phyloP scores from a whole-genome alignment of 2,329 filamentous ascomycete genomes.

The Fusarium caatingaense region DNA sequence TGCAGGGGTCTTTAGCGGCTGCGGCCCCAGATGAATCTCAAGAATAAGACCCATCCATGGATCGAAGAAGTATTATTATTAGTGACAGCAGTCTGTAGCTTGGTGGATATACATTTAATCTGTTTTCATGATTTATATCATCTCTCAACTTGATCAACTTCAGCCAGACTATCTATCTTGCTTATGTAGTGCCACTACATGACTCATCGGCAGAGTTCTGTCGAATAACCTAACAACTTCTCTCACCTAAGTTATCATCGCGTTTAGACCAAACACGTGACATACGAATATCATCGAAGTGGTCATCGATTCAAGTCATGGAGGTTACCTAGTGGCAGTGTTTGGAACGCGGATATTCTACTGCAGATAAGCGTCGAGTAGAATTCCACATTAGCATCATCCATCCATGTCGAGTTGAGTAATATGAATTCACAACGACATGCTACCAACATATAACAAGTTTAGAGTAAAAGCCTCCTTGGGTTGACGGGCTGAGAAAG shows the following conservation, averaged over 20 bases:
- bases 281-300: not conserved
- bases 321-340: not conserved
- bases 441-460: not conserved
- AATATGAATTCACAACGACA: not conserved
- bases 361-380: not conserved
- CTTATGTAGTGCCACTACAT: not conserved
- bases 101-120: not conserved
- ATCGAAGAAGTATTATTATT: not conserved
- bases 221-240: not conserved
- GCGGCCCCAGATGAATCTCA: not conserved
- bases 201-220: not conserved
- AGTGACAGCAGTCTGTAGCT: not conserved
- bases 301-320: not conserved
- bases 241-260: not conserved
- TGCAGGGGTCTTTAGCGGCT: constrained; percentile 10
- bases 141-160: not conserved
- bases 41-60: not conserved
- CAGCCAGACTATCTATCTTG: not conserved
- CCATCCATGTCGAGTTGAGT: not conserved
- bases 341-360: not conserved
- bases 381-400: constrained; percentile 1
- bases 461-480: not conserved
- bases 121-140: not conserved
- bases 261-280: not conserved
- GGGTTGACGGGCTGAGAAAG: not conserved